These are phyloP conservation scores for Microdochium paspali DNA, from an alignment of 2,329 filamentous ascomycete species.

Conservation along the genomic window DNA sequence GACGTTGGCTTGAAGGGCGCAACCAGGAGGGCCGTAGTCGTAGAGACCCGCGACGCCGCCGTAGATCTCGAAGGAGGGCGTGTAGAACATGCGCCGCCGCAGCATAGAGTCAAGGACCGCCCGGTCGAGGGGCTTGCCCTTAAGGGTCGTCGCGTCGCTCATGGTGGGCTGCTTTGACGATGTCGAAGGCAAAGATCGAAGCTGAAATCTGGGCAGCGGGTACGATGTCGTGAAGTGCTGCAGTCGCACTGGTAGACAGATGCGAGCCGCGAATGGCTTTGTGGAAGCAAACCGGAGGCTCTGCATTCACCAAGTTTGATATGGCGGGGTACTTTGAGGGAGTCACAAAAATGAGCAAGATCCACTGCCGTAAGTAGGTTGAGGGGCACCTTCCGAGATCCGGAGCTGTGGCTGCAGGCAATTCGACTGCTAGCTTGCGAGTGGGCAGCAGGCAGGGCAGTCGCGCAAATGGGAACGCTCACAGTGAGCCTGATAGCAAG, in stretches of 20 bases:
- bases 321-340: slow-evolving; percentile 1
- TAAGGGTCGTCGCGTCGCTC: slow-evolving; percentile 63
- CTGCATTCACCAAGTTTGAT: slow-evolving; percentile 6
- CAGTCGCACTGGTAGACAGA: background rate
- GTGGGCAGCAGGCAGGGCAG: too few relatives aligned
- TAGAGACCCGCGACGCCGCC: slow-evolving; percentile 81
- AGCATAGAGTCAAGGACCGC: slow-evolving; percentile 74
- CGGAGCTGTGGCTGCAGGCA: background rate
- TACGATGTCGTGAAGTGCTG: background rate
- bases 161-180: slow-evolving; percentile 20
- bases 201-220: background rate
- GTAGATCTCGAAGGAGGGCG: slow-evolving; percentile 92
- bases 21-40: slow-evolving; percentile 88
- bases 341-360: slow-evolving; percentile 1
- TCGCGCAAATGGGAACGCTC: too few relatives aligned
- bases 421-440: too few relatives aligned
- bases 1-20: slow-evolving; percentile 78
- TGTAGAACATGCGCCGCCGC: slow-evolving; percentile 85
- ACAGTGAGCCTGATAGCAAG: too few relatives aligned
- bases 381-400: background rate
- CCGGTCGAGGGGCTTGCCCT: slow-evolving; percentile 84
- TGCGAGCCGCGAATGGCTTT: slow-evolving; percentile 4
- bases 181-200: background rate
- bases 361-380: background rate
- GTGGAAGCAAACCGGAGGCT: slow-evolving; percentile 3